Percentiles rank a stretch among this genome's conserved stretches.
Evolutionary conservation across 495 filamentous ascomycete species (phyloP).

Genomic region (Penicillium goetzii): DNA sequence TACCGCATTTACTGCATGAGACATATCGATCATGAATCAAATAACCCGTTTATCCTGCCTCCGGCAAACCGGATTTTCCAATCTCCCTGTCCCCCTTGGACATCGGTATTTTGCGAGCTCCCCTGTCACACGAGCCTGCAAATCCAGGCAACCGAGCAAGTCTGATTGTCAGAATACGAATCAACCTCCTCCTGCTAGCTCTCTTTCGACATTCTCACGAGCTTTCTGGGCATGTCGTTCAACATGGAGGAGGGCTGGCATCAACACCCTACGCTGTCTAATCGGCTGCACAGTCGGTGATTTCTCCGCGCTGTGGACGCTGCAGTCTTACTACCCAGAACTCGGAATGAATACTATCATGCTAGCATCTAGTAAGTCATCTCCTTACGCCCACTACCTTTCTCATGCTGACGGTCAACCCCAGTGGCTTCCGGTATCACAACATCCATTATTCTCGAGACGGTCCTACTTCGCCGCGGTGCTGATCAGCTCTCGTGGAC

Average conservation of each 20-base stretch:
- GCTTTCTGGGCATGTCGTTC: conserved; percentile 40
- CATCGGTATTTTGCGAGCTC: conserved; percentile 5
- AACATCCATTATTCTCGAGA: conserved; percentile 50
- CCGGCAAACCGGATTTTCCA: background rate
- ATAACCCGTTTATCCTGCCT: background rate
- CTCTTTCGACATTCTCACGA: background rate
- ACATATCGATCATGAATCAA: background rate
- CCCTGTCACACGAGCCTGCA: background rate
- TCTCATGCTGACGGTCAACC: background rate
- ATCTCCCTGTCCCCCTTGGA: background rate
- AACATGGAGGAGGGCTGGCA: conserved; percentile 43
- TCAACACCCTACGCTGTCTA: conserved; percentile 51
- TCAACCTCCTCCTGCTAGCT: background rate
- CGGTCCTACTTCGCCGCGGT: conserved; percentile 44
- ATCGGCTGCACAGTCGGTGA: conserved; percentile 50
- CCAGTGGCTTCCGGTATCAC: conserved; percentile 49
- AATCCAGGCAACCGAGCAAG: background rate
- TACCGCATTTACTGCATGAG: background rate
- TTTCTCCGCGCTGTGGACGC: conserved; percentile 43
- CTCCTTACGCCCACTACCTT: background rate
- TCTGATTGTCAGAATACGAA: background rate
- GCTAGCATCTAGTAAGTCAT: conserved; percentile 39
- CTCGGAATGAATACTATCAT: conserved; percentile 46
- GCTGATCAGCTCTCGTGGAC: conserved; percentile 45
- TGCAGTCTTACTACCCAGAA: conserved; percentile 43